Base-by-base conservation (phyloP, 2,329 filamentous ascomycete species). In the Coniella vitis region DNA sequence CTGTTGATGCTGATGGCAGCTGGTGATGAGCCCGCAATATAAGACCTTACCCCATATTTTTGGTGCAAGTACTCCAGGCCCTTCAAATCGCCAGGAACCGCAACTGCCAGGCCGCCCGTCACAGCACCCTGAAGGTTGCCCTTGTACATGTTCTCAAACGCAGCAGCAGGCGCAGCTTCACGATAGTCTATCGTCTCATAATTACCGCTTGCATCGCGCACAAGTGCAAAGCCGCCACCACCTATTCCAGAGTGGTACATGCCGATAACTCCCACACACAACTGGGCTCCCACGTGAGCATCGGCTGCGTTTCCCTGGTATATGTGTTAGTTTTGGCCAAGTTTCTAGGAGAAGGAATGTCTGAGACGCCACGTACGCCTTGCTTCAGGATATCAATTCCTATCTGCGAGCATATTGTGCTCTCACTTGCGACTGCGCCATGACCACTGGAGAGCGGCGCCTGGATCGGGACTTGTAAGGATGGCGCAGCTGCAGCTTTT, bases 131-230 rank as follows among this genome's bases (percentile, higher is more conserved):
- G 65, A 1, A 76, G 71, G 55, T 93, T 84, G 47, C 81, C 81
- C 50, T 79, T 74, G 64, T 85, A 97, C 91, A 97, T 97, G 59
- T 94, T 80, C 65, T 90, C 74, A 55, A 76, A 83, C 0, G 90
- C 87, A 0, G 87, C 86, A 0, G 84, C 86, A 1, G 91, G 91
- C 0, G 91, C 91, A 0, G 85, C 81, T 65, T 97, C 91, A 40
- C 91, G 77, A 61, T 95, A 97, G 66, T 97, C 91, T 57, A 97
- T 82, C 51, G 84, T 83, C 61, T 95, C 89, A 61, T 90, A 94
- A 16, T 73, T 72, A n/a, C 89, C 89, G 51, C 87, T 72, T 14
- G 79, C 69, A 31, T 80, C 75, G 41, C 87, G 82, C 4, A 95
- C 79, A 4, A 95, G 73, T 76, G 90, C 86, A 67, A 97, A 97